Evolutionary conservation across 2,329 filamentous ascomycete species (phyloP), one percentile per base, ranked within the genome.

Genomic region (Kalaharituber pfeilii): DNA sequence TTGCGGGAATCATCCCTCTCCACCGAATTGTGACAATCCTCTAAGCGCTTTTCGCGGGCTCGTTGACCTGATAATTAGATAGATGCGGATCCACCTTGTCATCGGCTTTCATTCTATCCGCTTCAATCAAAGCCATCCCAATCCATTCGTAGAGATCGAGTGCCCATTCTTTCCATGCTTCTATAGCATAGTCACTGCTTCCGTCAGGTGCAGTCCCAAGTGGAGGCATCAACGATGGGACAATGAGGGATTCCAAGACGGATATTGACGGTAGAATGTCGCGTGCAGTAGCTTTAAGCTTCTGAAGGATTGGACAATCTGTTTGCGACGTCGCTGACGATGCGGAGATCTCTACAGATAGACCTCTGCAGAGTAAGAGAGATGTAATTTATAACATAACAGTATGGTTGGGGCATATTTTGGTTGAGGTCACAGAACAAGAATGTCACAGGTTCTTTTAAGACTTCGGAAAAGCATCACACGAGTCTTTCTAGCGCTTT

Each of bases 401-500:
- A 13, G 45, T 22, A 27, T 25, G 49, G 26, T 52, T 22, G 25
- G 49, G 39, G 59, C 66, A 60, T 69, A 79, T 75, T 68, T 69
- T 71, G 60, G 63, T 63, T 69, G 39, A 80, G 66, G 62, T 87
- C 82, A 63, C 75, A 81, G 62, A 91, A 88, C 0, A 96, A 70
- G 87, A 89, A 95, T 1, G 77, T 77, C 22, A 81, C 64, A 1
- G 81, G 78, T 45, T 73, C 69, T 50, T 75, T 77, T 22, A 95
- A 72, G 22, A 86, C 85, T 59, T 86, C 85, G 62, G 82, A 81
- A 66, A 81, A 86, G 13, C 86, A 86, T 73, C 84, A 84, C 5
- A 81, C 67, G 13, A 94, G 71, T 47, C 86, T 74, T 58, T 88
- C 81, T 63, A 93, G 94, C 0, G 80, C 82, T 59, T 83, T 87